Evolutionary conservation across 139 green algal genomes (phyloP).

Genomic region (Chlamydomonas urium): DNA sequence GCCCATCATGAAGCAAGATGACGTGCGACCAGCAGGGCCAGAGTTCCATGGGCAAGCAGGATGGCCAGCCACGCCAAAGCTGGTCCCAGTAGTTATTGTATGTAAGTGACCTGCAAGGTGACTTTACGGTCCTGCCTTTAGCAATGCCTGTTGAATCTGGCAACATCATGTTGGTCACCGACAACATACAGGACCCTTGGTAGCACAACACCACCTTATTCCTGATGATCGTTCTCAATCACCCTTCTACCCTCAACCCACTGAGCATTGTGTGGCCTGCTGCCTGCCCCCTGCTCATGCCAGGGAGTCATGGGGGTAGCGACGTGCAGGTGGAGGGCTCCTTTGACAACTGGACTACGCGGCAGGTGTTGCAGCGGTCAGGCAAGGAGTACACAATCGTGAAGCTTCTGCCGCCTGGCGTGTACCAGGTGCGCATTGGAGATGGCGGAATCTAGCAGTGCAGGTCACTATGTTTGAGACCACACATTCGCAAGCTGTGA

Average conservation of each 20-base stretch:
- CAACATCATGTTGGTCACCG: too few species aligned
- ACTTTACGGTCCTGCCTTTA: too few species aligned
- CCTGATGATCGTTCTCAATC: too few species aligned
- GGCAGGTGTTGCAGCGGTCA: slow-evolving; percentile 72
- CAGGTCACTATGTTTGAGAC: not conserved
- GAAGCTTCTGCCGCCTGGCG: slow-evolving; percentile 89
- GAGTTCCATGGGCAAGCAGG: slow-evolving; percentile 70
- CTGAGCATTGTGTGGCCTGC: too few species aligned
- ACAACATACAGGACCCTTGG: too few species aligned
- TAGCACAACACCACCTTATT: too few species aligned
- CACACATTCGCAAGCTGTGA: too few species aligned
- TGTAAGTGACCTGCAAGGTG: too few species aligned
- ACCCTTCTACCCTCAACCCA: too few species aligned
- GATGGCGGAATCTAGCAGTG: not conserved
- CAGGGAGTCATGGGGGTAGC: slow-evolving; percentile 83
- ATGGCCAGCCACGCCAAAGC: slow-evolving; percentile 74
- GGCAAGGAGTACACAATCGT: slow-evolving; percentile 95
- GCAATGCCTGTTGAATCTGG: too few species aligned
- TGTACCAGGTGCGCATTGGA: slow-evolving; percentile 74
- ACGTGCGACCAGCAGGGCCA: slow-evolving; percentile 25
- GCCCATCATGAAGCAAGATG: slow-evolving; percentile 38
- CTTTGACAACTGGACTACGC: slow-evolving; percentile 93
- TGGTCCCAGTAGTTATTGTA: slow-evolving; percentile 80
- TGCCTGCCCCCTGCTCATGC: not conserved
- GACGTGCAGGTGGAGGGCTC: slow-evolving; percentile 90